Conservation (phyloP, 129 eudicot species). For the Escallonia herrerae region DNA sequence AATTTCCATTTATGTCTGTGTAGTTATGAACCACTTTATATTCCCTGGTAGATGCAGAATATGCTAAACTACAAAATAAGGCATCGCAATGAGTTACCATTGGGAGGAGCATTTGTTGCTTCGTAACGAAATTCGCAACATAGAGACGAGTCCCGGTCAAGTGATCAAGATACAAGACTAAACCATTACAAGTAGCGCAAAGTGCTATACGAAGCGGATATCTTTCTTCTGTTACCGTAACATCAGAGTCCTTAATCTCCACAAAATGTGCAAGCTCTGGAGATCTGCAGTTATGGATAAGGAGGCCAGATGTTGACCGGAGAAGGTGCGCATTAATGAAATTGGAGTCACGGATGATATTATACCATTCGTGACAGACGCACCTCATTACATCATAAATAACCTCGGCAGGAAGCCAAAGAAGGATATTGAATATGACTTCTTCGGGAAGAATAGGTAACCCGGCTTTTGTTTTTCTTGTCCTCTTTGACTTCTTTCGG, state of each 20-base stretch:
- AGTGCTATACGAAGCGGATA: background rate
- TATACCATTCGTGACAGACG: conserved; percentile 1
- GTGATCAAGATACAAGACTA: background rate
- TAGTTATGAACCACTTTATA: no score
- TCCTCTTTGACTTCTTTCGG: background rate
- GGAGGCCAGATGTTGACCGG: background rate
- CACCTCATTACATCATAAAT: conserved; percentile 1
- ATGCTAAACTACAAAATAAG: background rate
- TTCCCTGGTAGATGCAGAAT: no score
- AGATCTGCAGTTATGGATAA: background rate
- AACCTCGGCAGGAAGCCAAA: conserved; percentile 7
- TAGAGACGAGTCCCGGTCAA: background rate
- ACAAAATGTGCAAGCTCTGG: background rate
- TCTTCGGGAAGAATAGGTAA: background rate
- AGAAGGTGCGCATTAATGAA: conserved; percentile 2
- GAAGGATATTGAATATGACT: conserved; percentile 1
- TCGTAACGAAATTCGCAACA: background rate
- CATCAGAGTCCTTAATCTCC: no score
- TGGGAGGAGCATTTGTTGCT: background rate
- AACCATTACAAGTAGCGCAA: background rate
- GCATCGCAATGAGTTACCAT: background rate
- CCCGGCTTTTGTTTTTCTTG: background rate
- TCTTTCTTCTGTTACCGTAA: background rate
- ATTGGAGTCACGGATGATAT: background rate
- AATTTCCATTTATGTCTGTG: no score